phyloP scores from a whole-genome alignment of 2,329 filamentous ascomycete genomes.

The Diaporthe velutina region DNA sequence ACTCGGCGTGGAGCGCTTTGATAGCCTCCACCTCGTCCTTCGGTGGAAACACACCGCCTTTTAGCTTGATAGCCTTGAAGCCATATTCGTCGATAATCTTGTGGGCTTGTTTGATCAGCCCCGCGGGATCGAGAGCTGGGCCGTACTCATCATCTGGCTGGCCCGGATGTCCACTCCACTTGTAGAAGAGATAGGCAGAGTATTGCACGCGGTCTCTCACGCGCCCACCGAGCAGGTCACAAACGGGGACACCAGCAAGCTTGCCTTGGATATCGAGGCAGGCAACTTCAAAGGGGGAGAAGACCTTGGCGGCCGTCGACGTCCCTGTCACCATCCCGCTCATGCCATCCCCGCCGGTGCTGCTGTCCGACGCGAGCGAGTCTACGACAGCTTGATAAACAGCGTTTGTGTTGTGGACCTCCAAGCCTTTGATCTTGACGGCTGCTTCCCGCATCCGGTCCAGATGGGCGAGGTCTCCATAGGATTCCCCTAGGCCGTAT shows the following conservation, averaged over 20 bases:
- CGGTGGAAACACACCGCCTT: constrained; percentile 56
- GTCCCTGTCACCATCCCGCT: constrained; percentile 57
- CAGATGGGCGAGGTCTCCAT: constrained; percentile 55
- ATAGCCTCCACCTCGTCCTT: constrained; percentile 55
- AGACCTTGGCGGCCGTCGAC: constrained; percentile 56
- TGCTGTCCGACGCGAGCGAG: constrained; percentile 41
- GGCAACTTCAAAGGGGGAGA: constrained; percentile 57
- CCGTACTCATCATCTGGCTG: constrained; percentile 55
- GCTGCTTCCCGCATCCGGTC: constrained; percentile 50
- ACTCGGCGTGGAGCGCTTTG: constrained; percentile 53
- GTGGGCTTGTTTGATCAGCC: constrained; percentile 51
- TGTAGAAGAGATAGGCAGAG: constrained; percentile 59
- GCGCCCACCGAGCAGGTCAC: constrained; percentile 54
- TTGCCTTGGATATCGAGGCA: constrained; percentile 58
- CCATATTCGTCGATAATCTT: constrained; percentile 57
- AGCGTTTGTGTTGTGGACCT: constrained; percentile 48
- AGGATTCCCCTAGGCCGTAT: constrained; percentile 57
- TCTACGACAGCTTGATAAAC: constrained; percentile 45
- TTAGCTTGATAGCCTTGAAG: constrained; percentile 58
- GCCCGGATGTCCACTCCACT: constrained; percentile 56
- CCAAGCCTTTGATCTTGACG: constrained; percentile 46
- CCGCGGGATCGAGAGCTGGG: constrained; percentile 50
- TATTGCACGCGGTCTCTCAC: constrained; percentile 56
- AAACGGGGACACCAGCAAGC: constrained; percentile 53
- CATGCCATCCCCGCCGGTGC: constrained; percentile 48